These are phyloP conservation scores for Strobilomyces confusus DNA, from an alignment of 768 basidiomycete genomes.

Conservation along the genomic window DNA sequence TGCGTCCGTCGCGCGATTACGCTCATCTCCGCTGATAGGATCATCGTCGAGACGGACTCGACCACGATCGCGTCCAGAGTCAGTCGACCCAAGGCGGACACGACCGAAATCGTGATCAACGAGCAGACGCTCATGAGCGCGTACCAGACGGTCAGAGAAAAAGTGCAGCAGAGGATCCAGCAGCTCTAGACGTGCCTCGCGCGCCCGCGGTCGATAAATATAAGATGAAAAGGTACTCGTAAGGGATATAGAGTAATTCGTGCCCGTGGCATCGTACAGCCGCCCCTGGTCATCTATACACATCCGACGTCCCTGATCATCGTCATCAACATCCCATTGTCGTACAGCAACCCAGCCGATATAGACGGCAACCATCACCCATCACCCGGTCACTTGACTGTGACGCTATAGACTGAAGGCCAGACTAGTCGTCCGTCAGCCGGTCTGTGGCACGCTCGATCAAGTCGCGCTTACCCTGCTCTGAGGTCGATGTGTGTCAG, in stretches of 20 bases:
- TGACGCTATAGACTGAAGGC: conserved; percentile 4
- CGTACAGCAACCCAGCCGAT: conserved; percentile 14
- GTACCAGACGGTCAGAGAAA: conserved; percentile 85
- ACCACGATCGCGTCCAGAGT: conserved; percentile 95
- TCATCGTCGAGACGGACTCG: conserved; percentile 95
- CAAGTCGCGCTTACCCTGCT: conserved; percentile 15
- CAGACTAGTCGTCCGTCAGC: conserved; percentile 11
- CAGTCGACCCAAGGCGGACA: conserved; percentile 87
- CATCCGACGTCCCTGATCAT: not conserved
- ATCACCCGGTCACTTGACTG: not conserved
- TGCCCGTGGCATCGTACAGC: conserved; percentile 9
- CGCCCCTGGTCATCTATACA: not conserved
- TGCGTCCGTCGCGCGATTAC: not conserved
- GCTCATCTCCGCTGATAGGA: conserved; percentile 44
- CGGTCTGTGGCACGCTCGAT: not conserved
- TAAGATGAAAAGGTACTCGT: not conserved
- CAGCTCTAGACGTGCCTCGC: conserved; percentile 57
- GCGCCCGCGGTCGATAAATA: not conserved
- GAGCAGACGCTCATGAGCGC: conserved; percentile 95
- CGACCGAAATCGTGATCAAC: conserved; percentile 96
- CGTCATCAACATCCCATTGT: not conserved
- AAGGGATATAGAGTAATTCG: conserved; percentile 5
- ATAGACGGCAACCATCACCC: not conserved
- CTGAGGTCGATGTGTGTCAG: conserved; percentile 12
- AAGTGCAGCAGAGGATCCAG: conserved; percentile 78